Percentiles rank a stretch among this genome's conserved stretches.
Conservation (phyloP, 2,329 filamentous ascomycete species). For the Cytospora piceae region DNA sequence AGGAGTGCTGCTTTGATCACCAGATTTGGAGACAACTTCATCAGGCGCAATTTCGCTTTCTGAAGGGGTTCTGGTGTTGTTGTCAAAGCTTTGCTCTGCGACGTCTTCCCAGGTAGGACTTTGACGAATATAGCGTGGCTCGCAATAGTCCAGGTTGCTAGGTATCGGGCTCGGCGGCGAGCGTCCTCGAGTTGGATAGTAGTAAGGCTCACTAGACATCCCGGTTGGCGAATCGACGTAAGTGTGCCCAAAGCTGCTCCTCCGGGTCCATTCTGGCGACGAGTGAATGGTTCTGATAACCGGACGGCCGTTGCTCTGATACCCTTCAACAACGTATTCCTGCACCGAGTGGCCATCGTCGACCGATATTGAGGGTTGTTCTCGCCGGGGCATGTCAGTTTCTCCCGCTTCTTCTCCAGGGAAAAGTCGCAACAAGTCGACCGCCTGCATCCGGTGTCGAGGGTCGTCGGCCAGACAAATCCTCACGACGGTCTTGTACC, state of each 20-base stretch:
- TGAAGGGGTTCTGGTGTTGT: conserved; percentile 41
- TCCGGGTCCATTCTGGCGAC: conserved; percentile 49
- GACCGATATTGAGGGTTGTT: conserved; percentile 43
- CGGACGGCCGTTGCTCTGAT: conserved; percentile 40
- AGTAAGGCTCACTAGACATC: conserved; percentile 47
- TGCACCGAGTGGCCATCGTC: conserved; percentile 46
- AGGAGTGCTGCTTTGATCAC: not conserved
- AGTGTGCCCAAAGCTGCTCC: conserved; percentile 39
- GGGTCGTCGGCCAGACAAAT: conserved; percentile 78
- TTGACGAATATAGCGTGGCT: conserved; percentile 37
- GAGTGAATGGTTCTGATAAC: conserved; percentile 48
- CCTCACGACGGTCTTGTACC: conserved; percentile 76
- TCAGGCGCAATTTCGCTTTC: conserved; percentile 45
- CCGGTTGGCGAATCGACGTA: conserved; percentile 43
- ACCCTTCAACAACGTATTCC: conserved; percentile 45
- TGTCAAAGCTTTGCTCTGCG: conserved; percentile 15
- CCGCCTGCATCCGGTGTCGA: conserved; percentile 72
- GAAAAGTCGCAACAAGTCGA: conserved; percentile 71
- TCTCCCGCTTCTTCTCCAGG: conserved; percentile 48
- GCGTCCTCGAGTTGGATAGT: conserved; percentile 54
- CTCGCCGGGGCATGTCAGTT: conserved; percentile 34
- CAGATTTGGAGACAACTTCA: not conserved
- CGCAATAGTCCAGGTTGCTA: conserved; percentile 46
- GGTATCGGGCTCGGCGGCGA: conserved; percentile 58
- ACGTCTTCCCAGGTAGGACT: conserved; percentile 35